Evolutionary conservation across 257 asterid species (phyloP), one percentile per base, ranked within the genome.

Genomic region (Echites panduratus): DNA sequence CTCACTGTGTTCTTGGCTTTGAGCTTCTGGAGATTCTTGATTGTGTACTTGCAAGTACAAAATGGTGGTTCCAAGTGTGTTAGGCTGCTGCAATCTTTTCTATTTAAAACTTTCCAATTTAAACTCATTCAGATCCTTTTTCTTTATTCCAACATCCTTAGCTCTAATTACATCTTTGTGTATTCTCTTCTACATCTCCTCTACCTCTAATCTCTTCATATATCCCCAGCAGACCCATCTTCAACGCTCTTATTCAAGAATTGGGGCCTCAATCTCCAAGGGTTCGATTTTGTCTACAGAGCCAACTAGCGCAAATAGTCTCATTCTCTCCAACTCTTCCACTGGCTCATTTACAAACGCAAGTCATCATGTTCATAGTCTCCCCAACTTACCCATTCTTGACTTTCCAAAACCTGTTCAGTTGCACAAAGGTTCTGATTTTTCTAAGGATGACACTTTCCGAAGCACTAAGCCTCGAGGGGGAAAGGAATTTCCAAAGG

Each of bases 151-250:
- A 62, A 82, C 90, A 17, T 79, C 89, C 80, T 82, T 90, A 76
- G 92, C 91, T 84, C 89, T 93, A 44, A 67, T 87, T 57, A 86
- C 95, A 70, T 85, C 87, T 69, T 84, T 88, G 44, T 82, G 81
- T 78, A 80, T 89, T 75, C 77, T 90, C 54, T 83, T 86, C 79
- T 90, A 90, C 78, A 84, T 89, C 73, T 85, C 86, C 68, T 88
- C 84, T 68, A 88, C 93, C 68, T 88, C 97, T 47, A 84, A 76
- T 69, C 73, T 89, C 65, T 88, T 88, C 83, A 41, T 81, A 64
- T 82, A 76, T 64, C 80, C 87, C 7, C 76, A 81, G 75, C 87
- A 68, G 54, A 49, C 24, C 54, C 76, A 66, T 69, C 73, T 74
- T 65, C 86, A 75, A 9, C 73, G 77, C 72, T 52, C 81, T 57